These are phyloP conservation scores for Microcyclospora pomicola DNA, from an alignment of 2,329 filamentous ascomycete genomes.

Conservation along the genomic window DNA sequence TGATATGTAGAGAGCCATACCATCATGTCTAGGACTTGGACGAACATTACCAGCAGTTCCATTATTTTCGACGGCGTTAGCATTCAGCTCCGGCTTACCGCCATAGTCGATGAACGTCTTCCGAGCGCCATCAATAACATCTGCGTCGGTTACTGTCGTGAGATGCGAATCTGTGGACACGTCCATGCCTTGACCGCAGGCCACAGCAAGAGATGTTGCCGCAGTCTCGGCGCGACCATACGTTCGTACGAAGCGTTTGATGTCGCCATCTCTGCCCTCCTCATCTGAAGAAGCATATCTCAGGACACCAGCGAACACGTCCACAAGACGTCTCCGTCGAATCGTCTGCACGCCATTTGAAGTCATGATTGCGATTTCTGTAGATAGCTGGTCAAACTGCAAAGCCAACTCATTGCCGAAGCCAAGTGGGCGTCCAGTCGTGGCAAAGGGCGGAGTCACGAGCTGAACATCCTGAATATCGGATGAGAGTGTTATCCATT, in stretches of 20 bases:
- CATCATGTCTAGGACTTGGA: constrained; percentile 79
- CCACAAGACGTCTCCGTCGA: constrained; percentile 69
- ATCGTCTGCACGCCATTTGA: constrained; percentile 82
- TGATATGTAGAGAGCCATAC: constrained; percentile 73
- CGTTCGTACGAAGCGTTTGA: constrained; percentile 67
- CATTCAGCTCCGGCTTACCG: constrained; percentile 70
- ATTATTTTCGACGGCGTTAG: constrained; percentile 51
- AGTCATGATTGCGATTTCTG: constrained; percentile 82
- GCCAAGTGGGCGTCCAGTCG: constrained; percentile 53
- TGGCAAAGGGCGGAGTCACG: constrained; percentile 58
- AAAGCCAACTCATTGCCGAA: constrained; percentile 93
- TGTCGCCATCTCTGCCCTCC: constrained; percentile 67
- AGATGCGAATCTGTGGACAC: constrained; percentile 56
- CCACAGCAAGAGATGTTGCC: constrained; percentile 81
- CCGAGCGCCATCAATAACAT: constrained; percentile 72
- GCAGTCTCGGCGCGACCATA: constrained; percentile 85
- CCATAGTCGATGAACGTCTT: constrained; percentile 86
- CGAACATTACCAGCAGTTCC: constrained; percentile 68
- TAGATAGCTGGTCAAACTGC: constrained; percentile 74
- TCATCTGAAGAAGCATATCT: constrained; percentile 50
- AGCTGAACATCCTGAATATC: constrained; percentile 45
- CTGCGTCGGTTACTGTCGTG: constrained; percentile 61
- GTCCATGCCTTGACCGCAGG: constrained; percentile 84
- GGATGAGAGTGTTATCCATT: constrained; percentile 63
- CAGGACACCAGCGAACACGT: constrained; percentile 77